Conservation (phyloP, 257 asterid genomes). For the Gentiana macrophylla region DNA sequence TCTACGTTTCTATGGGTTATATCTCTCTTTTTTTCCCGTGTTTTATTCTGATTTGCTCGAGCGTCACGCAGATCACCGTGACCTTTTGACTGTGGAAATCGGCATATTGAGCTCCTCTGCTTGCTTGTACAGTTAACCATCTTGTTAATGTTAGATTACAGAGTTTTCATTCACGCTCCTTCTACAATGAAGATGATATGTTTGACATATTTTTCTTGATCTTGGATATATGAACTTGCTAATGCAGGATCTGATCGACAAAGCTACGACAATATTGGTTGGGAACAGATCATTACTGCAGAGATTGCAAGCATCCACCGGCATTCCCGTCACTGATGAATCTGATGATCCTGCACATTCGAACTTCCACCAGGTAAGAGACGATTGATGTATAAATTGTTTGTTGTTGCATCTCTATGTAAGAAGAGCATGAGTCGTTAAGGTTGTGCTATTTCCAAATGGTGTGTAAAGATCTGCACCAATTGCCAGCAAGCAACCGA, state of each 20-base stretch:
- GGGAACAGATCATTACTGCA: conserved; percentile 73
- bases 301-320: conserved; percentile 56
- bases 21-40: too few species aligned
- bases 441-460: conserved; percentile 47
- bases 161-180: conserved; percentile 1
- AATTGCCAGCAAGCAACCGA: conserved; percentile 63
- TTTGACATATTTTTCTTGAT: background rate
- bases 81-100: too few species aligned
- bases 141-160: background rate
- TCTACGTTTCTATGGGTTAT: too few species aligned
- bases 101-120: background rate
- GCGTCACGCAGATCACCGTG: too few species aligned
- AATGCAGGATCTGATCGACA: conserved; percentile 82
- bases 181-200: background rate
- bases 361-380: conserved; percentile 65
- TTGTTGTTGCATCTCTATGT: background rate
- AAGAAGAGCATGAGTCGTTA: background rate
- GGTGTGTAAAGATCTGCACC: conserved; percentile 33
- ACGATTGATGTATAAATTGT: background rate
- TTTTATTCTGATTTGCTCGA: too few species aligned
- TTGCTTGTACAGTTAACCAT: background rate
- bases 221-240: background rate
- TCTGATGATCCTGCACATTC: conserved; percentile 48
- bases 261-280: conserved; percentile 66
- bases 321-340: conserved; percentile 44